Percentiles rank a stretch among this genome's conserved stretches.
Evolutionary conservation across 305 asterid genomes (phyloP).

Genomic region (Withania somnifera): DNA sequence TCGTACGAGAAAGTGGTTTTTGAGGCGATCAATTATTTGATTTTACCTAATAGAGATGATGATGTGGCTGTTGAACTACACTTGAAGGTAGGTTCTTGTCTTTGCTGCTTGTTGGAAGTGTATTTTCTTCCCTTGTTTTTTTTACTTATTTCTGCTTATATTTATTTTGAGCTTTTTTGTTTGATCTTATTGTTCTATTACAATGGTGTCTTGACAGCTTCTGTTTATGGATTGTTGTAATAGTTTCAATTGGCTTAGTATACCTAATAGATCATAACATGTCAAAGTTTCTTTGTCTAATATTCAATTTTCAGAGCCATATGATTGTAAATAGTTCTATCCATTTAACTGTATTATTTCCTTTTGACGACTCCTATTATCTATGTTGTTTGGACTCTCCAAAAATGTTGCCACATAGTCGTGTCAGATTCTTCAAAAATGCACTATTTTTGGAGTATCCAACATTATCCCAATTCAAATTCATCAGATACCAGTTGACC

Average conservation of each 20-base stretch:
- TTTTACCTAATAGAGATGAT: slow-evolving; percentile 71
- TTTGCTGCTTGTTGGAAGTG: neutral
- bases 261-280: neutral
- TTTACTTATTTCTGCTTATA: neutral
- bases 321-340: neutral
- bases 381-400: too few species aligned
- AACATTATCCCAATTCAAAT: neutral
- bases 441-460: too few species aligned
- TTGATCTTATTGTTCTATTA: neutral
- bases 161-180: neutral
- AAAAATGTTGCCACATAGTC: too few species aligned
- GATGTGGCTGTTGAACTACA: slow-evolving; percentile 69
- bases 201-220: neutral
- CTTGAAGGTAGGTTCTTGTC: slow-evolving; percentile 33
- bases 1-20: slow-evolving; percentile 65
- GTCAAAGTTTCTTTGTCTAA: neutral
- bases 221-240: neutral
- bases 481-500: neutral
- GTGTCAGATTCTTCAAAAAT: too few species aligned
- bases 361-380: neutral
- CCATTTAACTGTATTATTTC: neutral
- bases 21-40: slow-evolving; percentile 38
- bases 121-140: neutral
- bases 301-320: neutral
- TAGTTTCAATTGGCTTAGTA: neutral